A percentile compares a stretch with the other conserved stretches of the same genome.
These are phyloP conservation scores for Yamadazyma pseudoaaseri DNA, from an alignment of 1,139 yeast genomes.

Conservation along the genomic window DNA sequence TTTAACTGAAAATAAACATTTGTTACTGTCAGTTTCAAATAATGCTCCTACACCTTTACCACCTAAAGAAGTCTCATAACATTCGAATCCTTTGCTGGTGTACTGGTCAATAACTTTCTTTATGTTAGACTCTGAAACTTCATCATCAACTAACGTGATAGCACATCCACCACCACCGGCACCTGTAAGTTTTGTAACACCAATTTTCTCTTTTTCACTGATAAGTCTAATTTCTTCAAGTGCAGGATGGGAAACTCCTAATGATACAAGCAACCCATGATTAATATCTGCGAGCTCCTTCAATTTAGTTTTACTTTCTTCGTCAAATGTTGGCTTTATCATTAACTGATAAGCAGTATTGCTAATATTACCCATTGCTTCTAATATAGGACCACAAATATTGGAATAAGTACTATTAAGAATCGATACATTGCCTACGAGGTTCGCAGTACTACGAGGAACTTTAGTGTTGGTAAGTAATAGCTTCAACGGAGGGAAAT, in stretches of 20 bases:
- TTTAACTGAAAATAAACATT: slow-evolving; percentile 28
- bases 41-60: slow-evolving; percentile 81
- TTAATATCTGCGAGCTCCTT: slow-evolving; percentile 75
- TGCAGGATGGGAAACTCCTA: slow-evolving; percentile 92
- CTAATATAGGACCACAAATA: slow-evolving; percentile 58
- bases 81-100: slow-evolving; percentile 59
- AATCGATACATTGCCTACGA: slow-evolving; percentile 75
- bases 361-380: slow-evolving; percentile 68
- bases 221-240: slow-evolving; percentile 69
- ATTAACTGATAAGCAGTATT: slow-evolving; percentile 65
- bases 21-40: slow-evolving; percentile 18
- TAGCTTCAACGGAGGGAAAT: slow-evolving; percentile 73
- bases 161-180: slow-evolving; percentile 99
- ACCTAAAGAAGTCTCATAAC: slow-evolving; percentile 82
- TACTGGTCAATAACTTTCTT: slow-evolving; percentile 37
- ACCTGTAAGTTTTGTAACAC: slow-evolving; percentile 93
- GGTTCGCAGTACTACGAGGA: slow-evolving; percentile 81
- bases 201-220: slow-evolving; percentile 62
- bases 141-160: slow-evolving; percentile 70
- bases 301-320: slow-evolving; percentile 44
- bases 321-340: slow-evolving; percentile 50
- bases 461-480: slow-evolving; percentile 81
- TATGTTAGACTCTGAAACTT: slow-evolving; percentile 29
- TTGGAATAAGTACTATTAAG: slow-evolving; percentile 53
- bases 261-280: slow-evolving; percentile 81